Conservation (phyloP, 495 filamentous ascomycete species). For the Trichocladium uniseriatum region DNA sequence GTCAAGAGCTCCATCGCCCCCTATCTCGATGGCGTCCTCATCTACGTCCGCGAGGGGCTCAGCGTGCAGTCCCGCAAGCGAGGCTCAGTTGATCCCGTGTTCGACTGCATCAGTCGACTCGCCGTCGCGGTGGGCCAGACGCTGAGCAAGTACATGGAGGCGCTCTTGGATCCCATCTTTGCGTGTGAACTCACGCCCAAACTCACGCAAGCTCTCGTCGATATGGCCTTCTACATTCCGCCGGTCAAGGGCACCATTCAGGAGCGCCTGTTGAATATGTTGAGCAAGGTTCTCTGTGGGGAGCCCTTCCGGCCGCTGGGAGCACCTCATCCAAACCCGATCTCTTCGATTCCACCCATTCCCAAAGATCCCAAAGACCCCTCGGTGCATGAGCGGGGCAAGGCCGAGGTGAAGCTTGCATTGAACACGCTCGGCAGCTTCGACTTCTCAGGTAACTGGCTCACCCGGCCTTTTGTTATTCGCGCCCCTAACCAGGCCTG, state of each 20-base stretch:
- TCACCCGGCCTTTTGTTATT: background rate
- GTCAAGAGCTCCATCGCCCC: constrained; percentile 88
- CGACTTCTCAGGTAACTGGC: constrained; percentile 63
- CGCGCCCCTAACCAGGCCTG: background rate
- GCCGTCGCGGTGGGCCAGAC: constrained; percentile 92
- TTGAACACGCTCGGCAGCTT: constrained; percentile 92
- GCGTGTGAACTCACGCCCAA: constrained; percentile 87
- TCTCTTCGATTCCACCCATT: constrained; percentile 67
- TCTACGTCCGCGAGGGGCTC: constrained; percentile 84
- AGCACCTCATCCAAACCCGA: constrained; percentile 56
- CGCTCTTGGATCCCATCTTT: constrained; percentile 90
- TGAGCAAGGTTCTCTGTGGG: constrained; percentile 87
- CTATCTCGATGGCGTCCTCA: constrained; percentile 86
- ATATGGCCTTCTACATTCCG: constrained; percentile 98
- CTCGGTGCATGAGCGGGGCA: constrained; percentile 58
- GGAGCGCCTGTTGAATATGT: constrained; percentile 84
- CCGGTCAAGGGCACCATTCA: constrained; percentile 89
- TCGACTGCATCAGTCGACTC: constrained; percentile 94
- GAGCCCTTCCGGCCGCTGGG: constrained; percentile 86
- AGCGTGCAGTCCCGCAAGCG: constrained; percentile 68
- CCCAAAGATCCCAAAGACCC: constrained; percentile 79
- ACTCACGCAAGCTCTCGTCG: constrained; percentile 86
- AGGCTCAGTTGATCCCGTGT: constrained; percentile 79
- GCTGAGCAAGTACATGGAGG: constrained; percentile 96
- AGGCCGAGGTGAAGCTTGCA: constrained; percentile 83